Percentiles rank a stretch among this genome's conserved stretches.
These are phyloP conservation scores for Leccinum cinnamomeum DNA, from an alignment of 1,284 basidiomycete genomes.

Conservation along the genomic window DNA sequence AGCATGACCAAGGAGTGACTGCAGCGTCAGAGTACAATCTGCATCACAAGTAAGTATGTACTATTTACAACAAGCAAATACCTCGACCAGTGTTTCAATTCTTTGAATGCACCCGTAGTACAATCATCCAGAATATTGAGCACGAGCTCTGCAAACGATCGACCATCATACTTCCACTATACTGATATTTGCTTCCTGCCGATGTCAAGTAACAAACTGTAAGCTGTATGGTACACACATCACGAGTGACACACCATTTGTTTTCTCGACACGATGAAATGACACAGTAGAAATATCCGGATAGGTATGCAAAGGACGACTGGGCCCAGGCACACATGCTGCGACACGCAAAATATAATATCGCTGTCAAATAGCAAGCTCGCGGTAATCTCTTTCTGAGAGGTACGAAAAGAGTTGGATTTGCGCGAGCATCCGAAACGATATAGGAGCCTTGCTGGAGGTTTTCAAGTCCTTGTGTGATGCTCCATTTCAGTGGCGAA, in stretches of 20 bases:
- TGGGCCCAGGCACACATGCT: no score
- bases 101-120: no score
- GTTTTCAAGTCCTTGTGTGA: constrained; percentile 4
- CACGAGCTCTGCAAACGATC: background rate
- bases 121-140: background rate
- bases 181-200: no score
- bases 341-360: constrained; percentile 14
- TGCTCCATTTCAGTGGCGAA: constrained; percentile 28
- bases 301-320: background rate
- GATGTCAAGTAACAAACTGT: background rate
- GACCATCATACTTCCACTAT: background rate
- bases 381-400: background rate
- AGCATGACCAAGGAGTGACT: constrained; percentile 13
- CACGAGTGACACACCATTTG: background rate
- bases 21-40: constrained; percentile 82
- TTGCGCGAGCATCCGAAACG: constrained; percentile 12
- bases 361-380: constrained; percentile 17
- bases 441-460: constrained; percentile 26
- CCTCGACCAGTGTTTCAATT: no score
- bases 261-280: background rate
- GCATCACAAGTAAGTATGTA: constrained; percentile 46
- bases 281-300: background rate
- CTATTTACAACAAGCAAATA: no score
- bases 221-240: background rate
- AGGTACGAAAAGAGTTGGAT: background rate